Evolutionary conservation across 176 grass and related monocot species (phyloP).

Genomic region (Paspalum notatum): DNA sequence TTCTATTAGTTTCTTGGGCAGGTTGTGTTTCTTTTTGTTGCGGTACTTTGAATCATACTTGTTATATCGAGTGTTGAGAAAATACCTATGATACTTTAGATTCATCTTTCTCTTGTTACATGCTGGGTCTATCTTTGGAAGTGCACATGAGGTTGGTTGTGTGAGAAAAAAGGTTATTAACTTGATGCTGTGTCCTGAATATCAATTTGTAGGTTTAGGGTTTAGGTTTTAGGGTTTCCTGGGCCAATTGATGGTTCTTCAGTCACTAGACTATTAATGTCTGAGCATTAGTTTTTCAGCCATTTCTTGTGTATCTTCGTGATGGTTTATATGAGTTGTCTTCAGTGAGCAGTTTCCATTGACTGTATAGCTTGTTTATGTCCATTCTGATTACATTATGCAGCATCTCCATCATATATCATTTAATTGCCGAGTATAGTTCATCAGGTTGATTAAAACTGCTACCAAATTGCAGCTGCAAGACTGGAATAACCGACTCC

Average conservation of each 20-base stretch:
- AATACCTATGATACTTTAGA: not conserved
- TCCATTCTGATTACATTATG: not conserved
- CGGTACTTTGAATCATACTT: not conserved
- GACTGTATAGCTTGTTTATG: not conserved
- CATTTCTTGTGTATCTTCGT: slow-evolving; percentile 25
- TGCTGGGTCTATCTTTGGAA: not conserved
- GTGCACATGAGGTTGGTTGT: slow-evolving; percentile 5
- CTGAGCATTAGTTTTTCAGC: not conserved
- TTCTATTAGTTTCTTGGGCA: slow-evolving; percentile 10
- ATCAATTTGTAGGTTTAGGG: not conserved
- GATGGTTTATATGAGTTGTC: not conserved
- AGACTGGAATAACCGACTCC: slow-evolving; percentile 93
- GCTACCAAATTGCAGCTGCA: slow-evolving; percentile 68
- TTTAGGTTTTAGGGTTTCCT: too few relatives aligned
- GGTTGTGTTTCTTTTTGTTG: not conserved
- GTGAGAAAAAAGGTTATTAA: slow-evolving; percentile 15
- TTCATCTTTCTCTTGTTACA: not conserved
- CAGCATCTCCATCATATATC: slow-evolving; percentile 17
- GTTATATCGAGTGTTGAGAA: slow-evolving; percentile 20
- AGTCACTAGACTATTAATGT: not conserved
- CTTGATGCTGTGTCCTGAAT: slow-evolving; percentile 13
- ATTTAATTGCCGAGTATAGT: slow-evolving; percentile 1
- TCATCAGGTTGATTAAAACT: slow-evolving; percentile 38
- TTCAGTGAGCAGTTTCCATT: not conserved
- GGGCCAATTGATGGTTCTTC: not conserved